Conservation (phyloP, 306 rosid species). For the Pyrus pyrifolia region DNA sequence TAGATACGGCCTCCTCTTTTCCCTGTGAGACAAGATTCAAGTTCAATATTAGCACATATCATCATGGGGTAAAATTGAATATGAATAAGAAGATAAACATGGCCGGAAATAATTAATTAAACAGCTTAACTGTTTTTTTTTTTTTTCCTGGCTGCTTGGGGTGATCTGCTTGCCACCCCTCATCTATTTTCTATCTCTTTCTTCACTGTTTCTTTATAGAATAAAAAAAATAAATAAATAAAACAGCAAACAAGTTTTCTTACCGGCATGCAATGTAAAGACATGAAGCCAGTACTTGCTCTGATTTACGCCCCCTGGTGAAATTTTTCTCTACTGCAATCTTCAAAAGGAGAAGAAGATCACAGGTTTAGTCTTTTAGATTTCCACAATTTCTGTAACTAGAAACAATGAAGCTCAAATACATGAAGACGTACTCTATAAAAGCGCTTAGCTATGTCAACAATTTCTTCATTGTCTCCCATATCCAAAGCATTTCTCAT, state of each 20-base stretch:
- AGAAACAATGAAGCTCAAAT: not conserved
- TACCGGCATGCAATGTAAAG: slow-evolving; percentile 82
- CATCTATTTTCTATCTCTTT: no score
- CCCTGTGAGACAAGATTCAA: slow-evolving; percentile 36
- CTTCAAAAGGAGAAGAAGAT: slow-evolving; percentile 29
- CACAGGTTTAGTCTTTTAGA: slow-evolving; percentile 3
- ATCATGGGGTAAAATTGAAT: not conserved
- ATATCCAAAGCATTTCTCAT: slow-evolving; percentile 40
- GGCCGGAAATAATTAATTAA: no score
- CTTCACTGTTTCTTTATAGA: no score
- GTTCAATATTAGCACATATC: slow-evolving; percentile 12
- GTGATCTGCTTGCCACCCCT: no score
- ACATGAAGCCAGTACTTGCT: slow-evolving; percentile 72
- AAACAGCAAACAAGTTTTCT: not conserved
- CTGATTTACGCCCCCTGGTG: slow-evolving; percentile 70
- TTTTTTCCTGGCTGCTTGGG: no score
- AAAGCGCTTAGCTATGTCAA: slow-evolving; percentile 34
- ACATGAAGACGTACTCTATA: slow-evolving; percentile 34
- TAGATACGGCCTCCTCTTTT: slow-evolving; percentile 61
- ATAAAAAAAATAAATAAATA: no score
- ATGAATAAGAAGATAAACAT: not conserved
- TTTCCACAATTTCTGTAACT: not conserved
- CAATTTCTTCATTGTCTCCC: slow-evolving; percentile 29
- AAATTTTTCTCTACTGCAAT: slow-evolving; percentile 64
- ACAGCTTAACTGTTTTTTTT: not conserved